A percentile compares a stretch with the other conserved stretches of the same genome.
Conservation (phyloP, 306 rosid species). For the Quercus bicolor region DNA sequence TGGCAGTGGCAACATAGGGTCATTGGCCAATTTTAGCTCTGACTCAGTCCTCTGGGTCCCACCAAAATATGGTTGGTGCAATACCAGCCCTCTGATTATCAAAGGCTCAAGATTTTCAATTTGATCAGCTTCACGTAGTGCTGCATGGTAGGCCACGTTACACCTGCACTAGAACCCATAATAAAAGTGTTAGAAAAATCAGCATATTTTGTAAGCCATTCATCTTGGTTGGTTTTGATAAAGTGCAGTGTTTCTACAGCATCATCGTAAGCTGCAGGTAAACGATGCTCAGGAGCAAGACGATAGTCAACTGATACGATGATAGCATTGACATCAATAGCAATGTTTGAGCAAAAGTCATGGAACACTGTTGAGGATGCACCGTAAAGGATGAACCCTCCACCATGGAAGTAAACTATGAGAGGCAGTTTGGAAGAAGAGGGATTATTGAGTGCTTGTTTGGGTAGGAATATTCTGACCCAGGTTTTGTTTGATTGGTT, state of each 20-base stretch:
- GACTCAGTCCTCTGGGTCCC: constrained; percentile 38
- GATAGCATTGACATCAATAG: too few relatives aligned
- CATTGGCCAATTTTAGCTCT: constrained; percentile 23
- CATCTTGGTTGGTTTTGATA: too few relatives aligned
- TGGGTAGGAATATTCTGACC: constrained; percentile 39
- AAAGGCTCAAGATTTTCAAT: neutral
- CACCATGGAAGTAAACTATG: constrained; percentile 42
- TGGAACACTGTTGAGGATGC: constrained; percentile 33
- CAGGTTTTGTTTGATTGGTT: constrained; percentile 39
- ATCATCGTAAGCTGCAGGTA: too few relatives aligned
- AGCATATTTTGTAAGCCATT: too few relatives aligned
- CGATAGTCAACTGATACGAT: too few relatives aligned
- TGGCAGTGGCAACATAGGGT: constrained; percentile 11
- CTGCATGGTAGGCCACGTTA: too few relatives aligned
- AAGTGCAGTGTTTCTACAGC: too few relatives aligned
- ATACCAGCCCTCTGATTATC: constrained; percentile 41
- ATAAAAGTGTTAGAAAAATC: too few relatives aligned
- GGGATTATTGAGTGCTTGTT: constrained; percentile 16
- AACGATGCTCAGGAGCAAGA: too few relatives aligned
- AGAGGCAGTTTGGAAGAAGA: constrained; percentile 34
- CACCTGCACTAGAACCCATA: too few relatives aligned
- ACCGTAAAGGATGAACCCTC: constrained; percentile 31
- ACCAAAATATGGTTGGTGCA: constrained; percentile 48
- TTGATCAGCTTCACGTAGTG: constrained; percentile 19
- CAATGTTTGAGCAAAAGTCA: too few relatives aligned